These are phyloP conservation scores for Lichtheimia corymbifera DNA, from an alignment of 371 early-diverging fungal genomes.

Conservation along the genomic window DNA sequence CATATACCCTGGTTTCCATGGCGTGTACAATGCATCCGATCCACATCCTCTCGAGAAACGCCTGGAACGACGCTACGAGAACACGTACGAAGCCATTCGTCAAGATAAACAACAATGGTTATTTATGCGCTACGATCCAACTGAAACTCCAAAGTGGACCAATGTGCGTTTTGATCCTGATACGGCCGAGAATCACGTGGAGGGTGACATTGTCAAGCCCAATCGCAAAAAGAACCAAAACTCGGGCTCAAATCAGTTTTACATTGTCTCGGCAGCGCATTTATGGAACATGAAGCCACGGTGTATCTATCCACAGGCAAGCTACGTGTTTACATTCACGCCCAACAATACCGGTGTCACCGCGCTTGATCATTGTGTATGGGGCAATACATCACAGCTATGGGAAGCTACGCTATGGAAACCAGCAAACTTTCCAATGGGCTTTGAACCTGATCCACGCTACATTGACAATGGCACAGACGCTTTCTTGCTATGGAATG, in stretches of 20 bases:
- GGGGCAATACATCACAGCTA: conserved; percentile 23
- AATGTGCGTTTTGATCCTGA: conserved; percentile 29
- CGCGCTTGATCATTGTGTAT: conserved; percentile 22
- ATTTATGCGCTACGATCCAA: conserved; percentile 28
- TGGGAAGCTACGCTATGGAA: conserved; percentile 33
- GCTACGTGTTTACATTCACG: conserved; percentile 30
- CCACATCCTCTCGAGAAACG: conserved; percentile 24
- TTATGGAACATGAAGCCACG: conserved; percentile 38
- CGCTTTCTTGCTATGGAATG: conserved; percentile 12
- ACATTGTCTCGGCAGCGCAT: conserved; percentile 33
- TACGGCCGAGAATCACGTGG: conserved; percentile 19
- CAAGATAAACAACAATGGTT: conserved; percentile 39
- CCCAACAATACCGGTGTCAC: conserved; percentile 39
- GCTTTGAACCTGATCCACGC: conserved; percentile 19
- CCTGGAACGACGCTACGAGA: conserved; percentile 15
- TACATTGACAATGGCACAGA: neutral
- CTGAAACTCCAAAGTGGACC: conserved; percentile 13
- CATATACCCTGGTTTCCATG: conserved; percentile 28
- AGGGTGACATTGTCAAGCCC: conserved; percentile 21
- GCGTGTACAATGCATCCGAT: conserved; percentile 25
- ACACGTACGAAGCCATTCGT: conserved; percentile 31
- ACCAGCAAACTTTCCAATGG: conserved; percentile 20
- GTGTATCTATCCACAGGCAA: conserved; percentile 26
- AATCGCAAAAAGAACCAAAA: conserved; percentile 22
- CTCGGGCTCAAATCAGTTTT: conserved; percentile 22